Percentiles rank a stretch among this genome's conserved stretches.
phyloP scores from a whole-genome alignment of 2,329 filamentous ascomycete species.

The Blastomyces gilchristii region DNA sequence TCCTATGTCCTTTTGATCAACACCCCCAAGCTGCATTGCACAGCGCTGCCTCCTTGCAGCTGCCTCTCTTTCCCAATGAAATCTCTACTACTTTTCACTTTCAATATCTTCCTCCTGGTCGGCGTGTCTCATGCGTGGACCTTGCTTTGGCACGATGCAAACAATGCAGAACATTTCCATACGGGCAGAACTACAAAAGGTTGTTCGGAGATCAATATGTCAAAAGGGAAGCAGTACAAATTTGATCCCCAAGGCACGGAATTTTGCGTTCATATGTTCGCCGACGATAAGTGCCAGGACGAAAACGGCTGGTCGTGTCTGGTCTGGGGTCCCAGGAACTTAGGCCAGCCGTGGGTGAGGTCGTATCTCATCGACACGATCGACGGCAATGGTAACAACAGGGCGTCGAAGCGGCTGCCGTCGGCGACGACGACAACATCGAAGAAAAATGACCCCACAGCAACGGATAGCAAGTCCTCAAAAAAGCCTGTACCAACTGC shows the following conservation, averaged over 20 bases:
- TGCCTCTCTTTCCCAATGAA: not conserved
- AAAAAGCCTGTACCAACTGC: not conserved
- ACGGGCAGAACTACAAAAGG: not conserved
- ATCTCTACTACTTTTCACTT: not conserved
- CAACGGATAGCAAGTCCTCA: not conserved
- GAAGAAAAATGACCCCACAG: not conserved
- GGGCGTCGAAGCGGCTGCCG: not conserved
- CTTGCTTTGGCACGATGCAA: conserved; percentile 9
- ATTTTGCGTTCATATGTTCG: conserved; percentile 8
- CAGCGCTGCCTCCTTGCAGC: not conserved
- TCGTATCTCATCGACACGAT: conserved; percentile 6
- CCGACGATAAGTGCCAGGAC: conserved; percentile 9
- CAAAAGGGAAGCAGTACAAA: conserved; percentile 10
- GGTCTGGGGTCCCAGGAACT: conserved; percentile 8
- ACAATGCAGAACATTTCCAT: conserved; percentile 6
- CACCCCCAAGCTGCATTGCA: not conserved
- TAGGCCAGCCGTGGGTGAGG: conserved; percentile 6
- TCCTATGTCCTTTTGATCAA: not conserved
- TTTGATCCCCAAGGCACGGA: conserved; percentile 9
- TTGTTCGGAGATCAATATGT: conserved; percentile 9
- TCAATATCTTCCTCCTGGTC: not conserved
- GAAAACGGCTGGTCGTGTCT: conserved; percentile 11
- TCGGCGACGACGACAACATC: not conserved
- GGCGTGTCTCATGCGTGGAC: conserved; percentile 8
- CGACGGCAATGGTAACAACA: conserved; percentile 3